Evolutionary conservation across 225 moss, liverwort and hornwort species (phyloP), one percentile per base, ranked within the genome.

Genomic region (Neckera pumila): DNA sequence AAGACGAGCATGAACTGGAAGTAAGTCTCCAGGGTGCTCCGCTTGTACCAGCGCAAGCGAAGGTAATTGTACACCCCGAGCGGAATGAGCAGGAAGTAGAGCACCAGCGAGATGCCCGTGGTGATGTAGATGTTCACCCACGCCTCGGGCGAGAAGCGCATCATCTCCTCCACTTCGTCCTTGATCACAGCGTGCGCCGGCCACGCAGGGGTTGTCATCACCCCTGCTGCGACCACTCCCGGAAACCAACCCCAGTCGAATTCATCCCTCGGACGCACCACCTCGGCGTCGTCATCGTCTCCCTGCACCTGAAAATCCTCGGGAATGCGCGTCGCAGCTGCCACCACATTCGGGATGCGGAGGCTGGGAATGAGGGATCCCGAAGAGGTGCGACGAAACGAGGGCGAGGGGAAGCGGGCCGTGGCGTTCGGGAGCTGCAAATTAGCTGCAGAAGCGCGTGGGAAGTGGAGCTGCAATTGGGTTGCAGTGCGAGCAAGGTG

Each of bases 1-100:
- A 99, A 99, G 60, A 99, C 98, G 38, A 99, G 96, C 93, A 96
- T 49, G 86, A 97, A 96, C 86, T 99, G 98, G 79, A 98, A 98
- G 82, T 84, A 92, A 1, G 98, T 96, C 82, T 98, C 98, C 26
- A 84, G 26, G 26, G 87, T 87, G n/a, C 34, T 93, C 31, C 98
- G 92, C 87, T 97, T 97, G 89, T 95, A 98, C 97, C 97, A 97
- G 70, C 97, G 94, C 89, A 95, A 89, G 40, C 96, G 93, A 8
- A 98, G 92, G 60, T 98, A 98, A 77, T 96, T 95, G 58, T 90
- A 95, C n/a, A 94, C 23, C 14, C 95, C 85, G 53, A 92, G 87
- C 85, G 97, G 97, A 79, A 97, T 89, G 49, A 98, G 89, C 4
- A 97, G 12, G 8, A 97, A 89, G 82, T 97, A 98, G 15, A 96